Percentiles rank a stretch among this genome's conserved stretches.
Conservation (phyloP, 2,329 filamentous ascomycete genomes). For the Coleophoma crateriformis region DNA sequence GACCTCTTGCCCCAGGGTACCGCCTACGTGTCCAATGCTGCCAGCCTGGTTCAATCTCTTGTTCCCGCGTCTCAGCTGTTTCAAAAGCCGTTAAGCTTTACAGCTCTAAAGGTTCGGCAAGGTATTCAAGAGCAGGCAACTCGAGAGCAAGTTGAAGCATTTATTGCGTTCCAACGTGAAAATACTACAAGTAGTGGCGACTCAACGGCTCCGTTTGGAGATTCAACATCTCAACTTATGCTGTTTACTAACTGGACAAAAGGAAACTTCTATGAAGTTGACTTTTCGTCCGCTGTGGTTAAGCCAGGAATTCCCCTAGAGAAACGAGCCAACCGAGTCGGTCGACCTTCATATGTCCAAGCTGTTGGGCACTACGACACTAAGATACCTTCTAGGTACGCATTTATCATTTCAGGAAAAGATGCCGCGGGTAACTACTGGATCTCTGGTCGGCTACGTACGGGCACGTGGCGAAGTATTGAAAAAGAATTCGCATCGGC, state of each 20-base stretch:
- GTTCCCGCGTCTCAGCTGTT: conserved; percentile 18
- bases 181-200: conserved; percentile 12
- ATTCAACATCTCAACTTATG: conserved; percentile 27
- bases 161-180: conserved; percentile 16
- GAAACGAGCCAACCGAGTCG: conserved; percentile 1
- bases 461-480: conserved; percentile 17
- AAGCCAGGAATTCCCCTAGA: background rate
- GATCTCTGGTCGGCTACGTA: conserved; percentile 17
- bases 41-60: conserved; percentile 21
- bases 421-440: conserved; percentile 27
- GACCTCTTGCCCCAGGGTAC: conserved; percentile 22
- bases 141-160: conserved; percentile 29
- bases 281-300: conserved; percentile 27
- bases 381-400: conserved; percentile 6
- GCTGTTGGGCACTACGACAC: background rate
- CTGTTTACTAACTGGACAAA: conserved; percentile 33
- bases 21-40: conserved; percentile 21
- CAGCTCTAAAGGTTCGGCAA: conserved; percentile 24
- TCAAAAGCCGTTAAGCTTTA: conserved; percentile 20
- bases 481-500: background rate
- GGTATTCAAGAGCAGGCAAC: conserved; percentile 30
- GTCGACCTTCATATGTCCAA: conserved; percentile 8
- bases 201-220: conserved; percentile 27
- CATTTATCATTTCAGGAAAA: conserved; percentile 22
- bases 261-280: conserved; percentile 28